A percentile compares a stretch with the other conserved stretches of the same genome.
phyloP scores from a whole-genome alignment of 257 asterid genomes.

The Lycium barbarum region DNA sequence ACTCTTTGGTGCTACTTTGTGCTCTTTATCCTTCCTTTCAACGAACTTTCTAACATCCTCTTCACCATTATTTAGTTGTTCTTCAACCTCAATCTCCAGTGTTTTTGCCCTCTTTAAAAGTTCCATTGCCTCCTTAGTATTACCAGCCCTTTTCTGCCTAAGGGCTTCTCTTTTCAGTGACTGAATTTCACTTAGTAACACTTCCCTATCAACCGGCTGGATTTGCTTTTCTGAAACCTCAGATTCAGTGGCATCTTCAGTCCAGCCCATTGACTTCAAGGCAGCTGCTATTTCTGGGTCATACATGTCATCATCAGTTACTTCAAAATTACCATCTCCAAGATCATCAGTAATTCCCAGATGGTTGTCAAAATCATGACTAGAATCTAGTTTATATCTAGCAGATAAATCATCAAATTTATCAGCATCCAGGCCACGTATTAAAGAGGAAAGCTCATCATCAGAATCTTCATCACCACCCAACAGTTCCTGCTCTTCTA shows the following conservation, averaged over 20 bases:
- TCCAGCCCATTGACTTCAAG: slow-evolving; percentile 88
- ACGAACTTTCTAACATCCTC: slow-evolving; percentile 34
- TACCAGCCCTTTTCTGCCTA: slow-evolving; percentile 73
- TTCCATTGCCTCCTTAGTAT: slow-evolving; percentile 67
- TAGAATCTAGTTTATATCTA: slow-evolving; percentile 42
- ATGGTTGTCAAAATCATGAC: slow-evolving; percentile 58
- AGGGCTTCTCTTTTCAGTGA: slow-evolving; percentile 75
- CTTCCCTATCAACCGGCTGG: slow-evolving; percentile 46
- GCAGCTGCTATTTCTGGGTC: slow-evolving; percentile 92
- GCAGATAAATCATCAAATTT: slow-evolving; percentile 55
- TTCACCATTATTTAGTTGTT: slow-evolving; percentile 29
- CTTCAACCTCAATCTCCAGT: slow-evolving; percentile 63
- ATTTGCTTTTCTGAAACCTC: slow-evolving; percentile 40
- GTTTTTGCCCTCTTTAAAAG: slow-evolving; percentile 74
- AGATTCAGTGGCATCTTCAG: slow-evolving; percentile 54
- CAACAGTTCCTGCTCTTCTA: slow-evolving; percentile 91
- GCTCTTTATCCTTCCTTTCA: slow-evolving; percentile 30
- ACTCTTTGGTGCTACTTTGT: slow-evolving; percentile 62
- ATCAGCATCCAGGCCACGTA: slow-evolving; percentile 64
- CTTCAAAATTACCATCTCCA: slow-evolving; percentile 70
- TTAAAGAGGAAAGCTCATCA: slow-evolving; percentile 77
- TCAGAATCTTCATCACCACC: slow-evolving; percentile 85
- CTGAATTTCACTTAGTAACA: slow-evolving; percentile 58
- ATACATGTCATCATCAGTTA: slow-evolving; percentile 75
- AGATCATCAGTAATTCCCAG: slow-evolving; percentile 57